Evolutionary conservation across 148 eudicot genomes (phyloP).

Genomic region (Cornus kousa): DNA sequence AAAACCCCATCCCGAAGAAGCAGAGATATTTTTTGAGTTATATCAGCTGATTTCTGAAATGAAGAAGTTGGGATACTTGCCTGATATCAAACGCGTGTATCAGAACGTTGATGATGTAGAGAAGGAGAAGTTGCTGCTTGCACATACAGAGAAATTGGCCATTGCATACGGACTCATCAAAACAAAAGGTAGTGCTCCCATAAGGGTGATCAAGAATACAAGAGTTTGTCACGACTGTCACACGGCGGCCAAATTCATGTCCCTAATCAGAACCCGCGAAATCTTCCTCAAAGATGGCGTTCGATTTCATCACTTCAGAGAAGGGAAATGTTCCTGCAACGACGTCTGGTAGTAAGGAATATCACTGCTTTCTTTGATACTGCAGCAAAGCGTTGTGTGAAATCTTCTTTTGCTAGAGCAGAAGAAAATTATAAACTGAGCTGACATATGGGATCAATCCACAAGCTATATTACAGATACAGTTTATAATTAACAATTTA

Average conservation of each 20-base stretch:
- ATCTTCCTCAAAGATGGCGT: constrained; percentile 61
- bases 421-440: background rate
- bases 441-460: background rate
- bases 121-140: constrained; percentile 52
- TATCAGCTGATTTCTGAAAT: constrained; percentile 46
- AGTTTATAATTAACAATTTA: background rate
- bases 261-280: constrained; percentile 39
- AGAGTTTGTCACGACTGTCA: constrained; percentile 67
- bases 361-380: background rate
- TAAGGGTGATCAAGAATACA: constrained; percentile 60
- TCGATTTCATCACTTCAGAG: constrained; percentile 61
- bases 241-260: constrained; percentile 45
- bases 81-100: constrained; percentile 42
- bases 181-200: constrained; percentile 29
- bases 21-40: constrained; percentile 52
- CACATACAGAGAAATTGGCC: constrained; percentile 64
- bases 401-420: background rate
- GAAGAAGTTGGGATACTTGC: constrained; percentile 48
- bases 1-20: constrained; percentile 51
- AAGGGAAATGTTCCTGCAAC: constrained; percentile 65
- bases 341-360: constrained; percentile 50
- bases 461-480: too few species aligned
- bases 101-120: constrained; percentile 41
- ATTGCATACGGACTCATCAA: constrained; percentile 63
- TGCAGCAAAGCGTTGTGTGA: background rate